phyloP scores from a whole-genome alignment of 2,329 filamentous ascomycete species.

The Gaeumannomyces sp. region DNA sequence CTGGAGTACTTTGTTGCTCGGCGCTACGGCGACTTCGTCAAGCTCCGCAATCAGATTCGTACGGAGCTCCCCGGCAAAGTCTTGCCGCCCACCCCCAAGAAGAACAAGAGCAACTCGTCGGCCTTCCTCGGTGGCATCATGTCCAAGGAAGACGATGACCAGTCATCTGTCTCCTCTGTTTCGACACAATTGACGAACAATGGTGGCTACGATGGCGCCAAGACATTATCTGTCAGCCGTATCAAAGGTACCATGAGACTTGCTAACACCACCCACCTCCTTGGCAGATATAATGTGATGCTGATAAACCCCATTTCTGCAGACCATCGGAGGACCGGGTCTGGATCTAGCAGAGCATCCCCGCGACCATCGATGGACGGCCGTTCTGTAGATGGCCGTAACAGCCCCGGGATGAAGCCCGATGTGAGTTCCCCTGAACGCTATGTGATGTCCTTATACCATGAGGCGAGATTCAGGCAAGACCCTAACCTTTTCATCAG shows the following conservation, averaged over 20 bases:
- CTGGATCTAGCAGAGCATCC: slow-evolving; percentile 32
- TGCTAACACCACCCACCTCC: not conserved
- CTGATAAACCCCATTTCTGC: not conserved
- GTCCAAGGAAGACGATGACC: slow-evolving; percentile 64
- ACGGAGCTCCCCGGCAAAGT: slow-evolving; percentile 87
- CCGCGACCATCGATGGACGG: slow-evolving; percentile 35
- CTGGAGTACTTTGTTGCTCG: slow-evolving; percentile 74
- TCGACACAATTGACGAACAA: slow-evolving; percentile 58
- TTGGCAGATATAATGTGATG: not conserved
- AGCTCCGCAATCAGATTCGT: slow-evolving; percentile 71
- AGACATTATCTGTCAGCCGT: slow-evolving; percentile 39
- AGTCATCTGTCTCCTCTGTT: slow-evolving; percentile 71
- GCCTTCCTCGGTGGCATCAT: slow-evolving; percentile 48
- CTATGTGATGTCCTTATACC: not conserved
- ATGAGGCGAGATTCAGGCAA: no score
- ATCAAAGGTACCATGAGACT: slow-evolving; percentile 11
- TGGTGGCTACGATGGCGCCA: slow-evolving; percentile 14
- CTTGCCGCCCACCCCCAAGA: slow-evolving; percentile 77
- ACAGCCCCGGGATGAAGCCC: slow-evolving; percentile 5
- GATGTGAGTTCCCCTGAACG: not conserved
- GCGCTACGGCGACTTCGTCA: slow-evolving; percentile 81
- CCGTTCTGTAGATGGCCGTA: slow-evolving; percentile 21
- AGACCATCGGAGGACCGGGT: slow-evolving; percentile 32
- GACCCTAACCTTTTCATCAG: not conserved
- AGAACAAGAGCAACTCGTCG: slow-evolving; percentile 78